Conservation (phyloP, 1,139 yeast species). For the Candida anutae region DNA sequence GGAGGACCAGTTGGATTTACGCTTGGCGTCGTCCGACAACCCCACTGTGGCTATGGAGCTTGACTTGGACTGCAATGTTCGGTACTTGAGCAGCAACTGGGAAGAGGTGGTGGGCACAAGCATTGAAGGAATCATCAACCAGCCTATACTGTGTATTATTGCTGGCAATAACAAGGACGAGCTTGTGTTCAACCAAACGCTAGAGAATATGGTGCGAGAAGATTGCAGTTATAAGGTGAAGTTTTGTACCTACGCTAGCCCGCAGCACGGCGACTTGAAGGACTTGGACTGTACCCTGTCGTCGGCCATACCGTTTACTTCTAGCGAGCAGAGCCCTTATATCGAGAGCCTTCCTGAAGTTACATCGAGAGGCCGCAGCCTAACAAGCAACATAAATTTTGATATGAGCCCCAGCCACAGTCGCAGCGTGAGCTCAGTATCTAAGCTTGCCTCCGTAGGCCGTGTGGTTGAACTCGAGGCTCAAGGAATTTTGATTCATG, state of each 20-base stretch:
- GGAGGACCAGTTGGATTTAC: constrained; percentile 41
- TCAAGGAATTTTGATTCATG: constrained; percentile 88
- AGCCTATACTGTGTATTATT: constrained; percentile 58
- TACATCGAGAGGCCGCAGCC: not conserved
- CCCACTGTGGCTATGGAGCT: constrained; percentile 85
- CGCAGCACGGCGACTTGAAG: constrained; percentile 7
- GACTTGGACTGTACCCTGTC: constrained; percentile 1
- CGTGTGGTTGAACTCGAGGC: constrained; percentile 75
- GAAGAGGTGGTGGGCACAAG: constrained; percentile 63
- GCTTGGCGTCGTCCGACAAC: constrained; percentile 55
- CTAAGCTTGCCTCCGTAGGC: constrained; percentile 46
- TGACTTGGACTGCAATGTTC: constrained; percentile 70
- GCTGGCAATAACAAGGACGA: constrained; percentile 60
- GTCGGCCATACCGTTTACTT: constrained; percentile 3
- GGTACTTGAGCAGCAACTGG: constrained; percentile 73
- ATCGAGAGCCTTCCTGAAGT: not conserved
- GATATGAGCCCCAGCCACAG: constrained; percentile 5
- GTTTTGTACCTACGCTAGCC: constrained; percentile 53
- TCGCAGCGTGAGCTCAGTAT: constrained; percentile 12
- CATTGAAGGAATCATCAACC: constrained; percentile 43
- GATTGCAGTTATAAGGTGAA: constrained; percentile 74
- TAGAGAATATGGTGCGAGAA: constrained; percentile 61
- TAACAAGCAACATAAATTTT: not conserved
- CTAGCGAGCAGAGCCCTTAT: not conserved
- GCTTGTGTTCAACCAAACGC: constrained; percentile 63